Evolutionary conservation across 1,139 yeast genomes (phyloP).

Genomic region (Protomyces arabidopsidicola): DNA sequence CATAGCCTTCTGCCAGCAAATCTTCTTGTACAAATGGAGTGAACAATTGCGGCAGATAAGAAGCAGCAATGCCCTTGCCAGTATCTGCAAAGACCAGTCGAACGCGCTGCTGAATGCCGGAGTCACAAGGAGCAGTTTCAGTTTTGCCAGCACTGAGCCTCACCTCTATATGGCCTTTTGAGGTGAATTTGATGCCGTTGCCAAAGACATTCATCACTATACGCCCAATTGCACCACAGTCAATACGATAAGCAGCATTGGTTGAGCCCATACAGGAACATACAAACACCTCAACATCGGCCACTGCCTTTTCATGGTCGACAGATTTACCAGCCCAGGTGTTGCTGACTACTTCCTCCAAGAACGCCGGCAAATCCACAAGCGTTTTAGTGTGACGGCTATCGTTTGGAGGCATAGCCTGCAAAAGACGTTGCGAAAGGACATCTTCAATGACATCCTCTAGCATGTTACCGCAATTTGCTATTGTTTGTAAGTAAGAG

Average conservation of each 20-base stretch:
- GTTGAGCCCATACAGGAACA: background rate
- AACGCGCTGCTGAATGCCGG: constrained; percentile 10
- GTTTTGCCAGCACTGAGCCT: background rate
- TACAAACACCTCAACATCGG: constrained; percentile 10
- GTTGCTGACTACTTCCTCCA: constrained; percentile 1
- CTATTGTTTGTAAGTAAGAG: constrained; percentile 18
- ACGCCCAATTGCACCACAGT: constrained; percentile 50
- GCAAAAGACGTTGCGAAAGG: constrained; percentile 8
- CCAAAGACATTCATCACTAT: constrained; percentile 81
- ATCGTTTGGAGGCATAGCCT: too few species aligned
- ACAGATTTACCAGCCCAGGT: constrained; percentile 5
- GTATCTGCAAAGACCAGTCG: constrained; percentile 68
- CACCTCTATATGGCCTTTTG: constrained; percentile 55
- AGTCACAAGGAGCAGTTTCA: background rate
- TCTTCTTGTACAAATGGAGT: too few species aligned
- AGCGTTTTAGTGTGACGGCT: constrained; percentile 6
- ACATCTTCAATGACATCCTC: constrained; percentile 24
- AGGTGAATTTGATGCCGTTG: constrained; percentile 81
- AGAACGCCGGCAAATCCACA: constrained; percentile 6
- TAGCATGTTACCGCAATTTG: constrained; percentile 21
- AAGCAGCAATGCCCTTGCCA: too few species aligned
- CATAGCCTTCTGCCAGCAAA: constrained; percentile 80
- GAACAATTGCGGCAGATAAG: too few species aligned
- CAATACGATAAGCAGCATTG: constrained; percentile 3
- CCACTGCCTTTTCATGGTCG: background rate